Evolutionary conservation across 129 eudicot genomes (phyloP).

Genomic region (Flaveria linearis): DNA sequence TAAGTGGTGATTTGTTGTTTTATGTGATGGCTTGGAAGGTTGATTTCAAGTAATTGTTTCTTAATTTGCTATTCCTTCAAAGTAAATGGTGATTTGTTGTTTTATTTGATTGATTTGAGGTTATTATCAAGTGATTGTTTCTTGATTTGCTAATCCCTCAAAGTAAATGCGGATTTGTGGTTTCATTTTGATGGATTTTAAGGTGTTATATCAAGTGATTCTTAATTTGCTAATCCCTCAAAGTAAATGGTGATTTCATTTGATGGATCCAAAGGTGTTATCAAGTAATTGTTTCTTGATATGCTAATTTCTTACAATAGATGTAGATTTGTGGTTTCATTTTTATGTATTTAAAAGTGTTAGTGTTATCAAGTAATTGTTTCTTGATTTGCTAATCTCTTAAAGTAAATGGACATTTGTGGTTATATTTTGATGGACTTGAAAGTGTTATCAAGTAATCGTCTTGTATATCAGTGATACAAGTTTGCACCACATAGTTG

Average conservation of each 20-base stretch:
- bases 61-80: not conserved
- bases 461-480: not conserved
- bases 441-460: conserved; percentile 16
- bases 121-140: not conserved
- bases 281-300: conserved; percentile 10
- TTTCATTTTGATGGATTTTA: not conserved
- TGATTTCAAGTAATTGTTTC: not conserved
- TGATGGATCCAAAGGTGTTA: not conserved
- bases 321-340: not conserved
- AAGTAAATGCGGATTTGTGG: not conserved
- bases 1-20: not conserved
- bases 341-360: not conserved
- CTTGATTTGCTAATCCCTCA: not conserved
- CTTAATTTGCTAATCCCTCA: not conserved
- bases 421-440: not conserved
- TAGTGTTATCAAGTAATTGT: conserved; percentile 16
- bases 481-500: no score
- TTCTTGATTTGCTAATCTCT: not conserved
- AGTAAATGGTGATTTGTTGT: not conserved
- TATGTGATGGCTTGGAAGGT: not conserved
- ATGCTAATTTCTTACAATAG: not conserved
- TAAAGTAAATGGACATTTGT: not conserved
- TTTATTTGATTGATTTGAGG: not conserved
- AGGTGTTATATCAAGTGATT: conserved; percentile 2
- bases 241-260: not conserved